These are phyloP conservation scores for Veloboletus limbatus DNA, from an alignment of 1,284 basidiomycete genomes.

Conservation along the genomic window DNA sequence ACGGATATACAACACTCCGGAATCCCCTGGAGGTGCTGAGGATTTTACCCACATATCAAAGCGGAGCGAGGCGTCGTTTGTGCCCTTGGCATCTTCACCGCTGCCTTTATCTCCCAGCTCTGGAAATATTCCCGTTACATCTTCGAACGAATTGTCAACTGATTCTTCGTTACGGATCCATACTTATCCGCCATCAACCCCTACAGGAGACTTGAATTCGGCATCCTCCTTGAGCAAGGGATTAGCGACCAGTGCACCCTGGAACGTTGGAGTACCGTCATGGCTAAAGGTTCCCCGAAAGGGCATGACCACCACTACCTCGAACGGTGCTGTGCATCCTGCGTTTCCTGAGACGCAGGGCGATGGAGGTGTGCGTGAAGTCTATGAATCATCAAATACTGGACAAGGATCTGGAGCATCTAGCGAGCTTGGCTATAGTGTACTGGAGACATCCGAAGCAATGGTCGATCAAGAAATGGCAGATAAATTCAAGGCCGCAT, in stretches of 20 bases:
- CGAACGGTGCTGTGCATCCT: slow-evolving; percentile 12
- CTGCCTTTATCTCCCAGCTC: slow-evolving; percentile 14
- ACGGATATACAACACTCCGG: slow-evolving; percentile 33
- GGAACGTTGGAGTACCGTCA: slow-evolving; percentile 64
- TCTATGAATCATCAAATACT: slow-evolving; percentile 42
- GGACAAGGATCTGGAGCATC: slow-evolving; percentile 32
- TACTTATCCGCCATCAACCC: slow-evolving; percentile 76
- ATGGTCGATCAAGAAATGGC: slow-evolving; percentile 59
- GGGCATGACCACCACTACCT: slow-evolving; percentile 28
- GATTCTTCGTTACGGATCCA: slow-evolving; percentile 40
- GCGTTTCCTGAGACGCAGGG: slow-evolving; percentile 12
- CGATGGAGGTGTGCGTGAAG: slow-evolving; percentile 45
- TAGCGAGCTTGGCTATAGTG: slow-evolving; percentile 70
- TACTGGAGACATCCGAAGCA: slow-evolving; percentile 67
- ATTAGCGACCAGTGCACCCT: slow-evolving; percentile 36
- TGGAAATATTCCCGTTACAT: slow-evolving; percentile 9
- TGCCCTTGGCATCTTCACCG: slow-evolving; percentile 51
- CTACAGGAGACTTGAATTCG: slow-evolving; percentile 38
- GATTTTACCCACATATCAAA: slow-evolving; percentile 70
- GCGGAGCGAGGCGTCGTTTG: slow-evolving; percentile 52
- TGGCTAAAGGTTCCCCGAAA: slow-evolving; percentile 66
- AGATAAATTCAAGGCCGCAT: slow-evolving; percentile 75
- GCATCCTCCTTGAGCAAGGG: slow-evolving; percentile 28
- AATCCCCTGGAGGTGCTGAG: slow-evolving; percentile 42
- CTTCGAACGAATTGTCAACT: slow-evolving; percentile 13